Percentiles rank a stretch among this genome's conserved stretches.
phyloP scores from a whole-genome alignment of 1,284 basidiomycete genomes.

The Exobasidium cylindrosporum region DNA sequence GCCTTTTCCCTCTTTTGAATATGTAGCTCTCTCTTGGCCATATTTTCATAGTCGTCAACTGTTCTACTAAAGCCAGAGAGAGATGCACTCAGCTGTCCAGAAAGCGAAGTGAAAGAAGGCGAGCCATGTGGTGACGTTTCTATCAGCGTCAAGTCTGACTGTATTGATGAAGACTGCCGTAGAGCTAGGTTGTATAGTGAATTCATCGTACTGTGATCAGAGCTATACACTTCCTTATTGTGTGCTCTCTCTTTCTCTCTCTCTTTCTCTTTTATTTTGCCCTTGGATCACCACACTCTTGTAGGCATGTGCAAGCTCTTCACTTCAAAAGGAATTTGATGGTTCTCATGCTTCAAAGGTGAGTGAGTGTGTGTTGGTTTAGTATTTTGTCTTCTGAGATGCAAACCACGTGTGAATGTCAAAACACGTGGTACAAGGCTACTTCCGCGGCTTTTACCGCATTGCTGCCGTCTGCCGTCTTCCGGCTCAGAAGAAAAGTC shows the following conservation, averaged over 20 bases:
- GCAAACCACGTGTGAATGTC: no score
- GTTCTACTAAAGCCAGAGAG: conserved; percentile 46
- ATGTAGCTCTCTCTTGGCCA: conserved; percentile 50
- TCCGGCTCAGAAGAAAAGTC: no score
- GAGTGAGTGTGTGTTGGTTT: no score
- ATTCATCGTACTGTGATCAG: conserved; percentile 31
- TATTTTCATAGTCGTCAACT: conserved; percentile 52
- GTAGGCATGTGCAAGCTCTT: no score
- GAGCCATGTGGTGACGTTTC: conserved; percentile 25
- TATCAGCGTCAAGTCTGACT: conserved; percentile 44
- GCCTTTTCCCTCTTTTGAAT: conserved; percentile 53
- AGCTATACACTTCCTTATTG: neutral
- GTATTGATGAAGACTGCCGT: conserved; percentile 50
- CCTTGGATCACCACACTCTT: no score
- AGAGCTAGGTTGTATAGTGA: conserved; percentile 53
- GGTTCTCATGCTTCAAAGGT: no score
- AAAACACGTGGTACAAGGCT: no score
- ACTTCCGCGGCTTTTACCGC: no score
- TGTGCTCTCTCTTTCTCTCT: neutral
- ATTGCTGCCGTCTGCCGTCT: no score
- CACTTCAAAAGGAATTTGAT: no score
- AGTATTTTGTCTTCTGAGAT: no score
- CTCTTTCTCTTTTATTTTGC: no score
- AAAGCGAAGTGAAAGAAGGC: conserved; percentile 23
- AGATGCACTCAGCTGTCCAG: conserved; percentile 42